Evolutionary conservation across 2,329 filamentous ascomycete genomes (phyloP).

Genomic region (Amesomyces nigricolor): DNA sequence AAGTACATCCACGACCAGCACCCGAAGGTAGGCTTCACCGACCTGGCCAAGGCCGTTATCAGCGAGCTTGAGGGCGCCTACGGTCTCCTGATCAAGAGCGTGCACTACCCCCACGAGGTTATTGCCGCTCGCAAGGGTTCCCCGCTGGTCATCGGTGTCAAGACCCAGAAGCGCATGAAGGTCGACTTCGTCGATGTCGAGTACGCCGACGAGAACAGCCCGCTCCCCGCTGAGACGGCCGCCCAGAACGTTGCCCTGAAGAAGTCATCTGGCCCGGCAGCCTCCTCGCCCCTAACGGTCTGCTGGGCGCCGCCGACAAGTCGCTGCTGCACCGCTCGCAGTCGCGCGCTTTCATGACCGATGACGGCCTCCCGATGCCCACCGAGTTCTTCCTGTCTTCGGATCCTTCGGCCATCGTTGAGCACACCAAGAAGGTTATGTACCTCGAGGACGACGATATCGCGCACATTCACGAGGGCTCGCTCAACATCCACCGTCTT

Average conservation of each 20-base stretch:
- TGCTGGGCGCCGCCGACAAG: slow-evolving; percentile 91
- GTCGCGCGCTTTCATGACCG: slow-evolving; percentile 96
- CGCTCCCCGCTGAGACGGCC: slow-evolving; percentile 86
- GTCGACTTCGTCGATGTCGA: slow-evolving; percentile 99
- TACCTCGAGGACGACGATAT: slow-evolving; percentile 99
- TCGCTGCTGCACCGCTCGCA: slow-evolving; percentile 96
- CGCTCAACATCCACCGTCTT: slow-evolving; percentile 96
- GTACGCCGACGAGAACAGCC: slow-evolving; percentile 78
- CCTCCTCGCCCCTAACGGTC: slow-evolving; percentile 60
- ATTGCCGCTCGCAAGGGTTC: slow-evolving; percentile 98
- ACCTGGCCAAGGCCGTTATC: slow-evolving; percentile 94
- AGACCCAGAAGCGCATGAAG: slow-evolving; percentile 99
- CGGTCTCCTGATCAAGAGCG: slow-evolving; percentile 93
- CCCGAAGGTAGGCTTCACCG: slow-evolving; percentile 90
- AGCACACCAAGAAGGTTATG: slow-evolving; percentile 99
- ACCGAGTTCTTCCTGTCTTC: slow-evolving; percentile 99
- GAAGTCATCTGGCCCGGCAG: slow-evolving; percentile 76
- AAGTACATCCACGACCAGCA: slow-evolving; percentile 98
- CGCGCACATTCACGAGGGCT: slow-evolving; percentile 98
- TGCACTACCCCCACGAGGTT: slow-evolving; percentile 96
- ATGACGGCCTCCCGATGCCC: slow-evolving; percentile 95
- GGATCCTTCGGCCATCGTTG: slow-evolving; percentile 94
- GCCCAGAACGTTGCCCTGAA: slow-evolving; percentile 96
- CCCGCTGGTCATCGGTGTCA: slow-evolving; percentile 92
- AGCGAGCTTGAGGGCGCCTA: slow-evolving; percentile 98